Conservation (phyloP, 169 alveolate genomes). For the Babesia sp. region DNA sequence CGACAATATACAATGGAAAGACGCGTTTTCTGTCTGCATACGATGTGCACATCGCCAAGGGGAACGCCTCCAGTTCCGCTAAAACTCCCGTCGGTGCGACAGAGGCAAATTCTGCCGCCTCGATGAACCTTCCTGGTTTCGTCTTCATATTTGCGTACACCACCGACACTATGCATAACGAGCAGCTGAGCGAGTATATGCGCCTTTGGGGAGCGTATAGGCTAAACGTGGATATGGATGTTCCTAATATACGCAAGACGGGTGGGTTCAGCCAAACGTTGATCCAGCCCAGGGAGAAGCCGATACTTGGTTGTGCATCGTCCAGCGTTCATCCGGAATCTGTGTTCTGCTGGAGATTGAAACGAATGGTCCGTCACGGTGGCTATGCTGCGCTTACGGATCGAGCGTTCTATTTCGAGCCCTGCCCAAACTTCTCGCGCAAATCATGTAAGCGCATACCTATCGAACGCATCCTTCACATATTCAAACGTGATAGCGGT, state of each 20-base stretch:
- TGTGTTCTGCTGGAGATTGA: slow-evolving; percentile 76
- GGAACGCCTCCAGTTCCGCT: slow-evolving; percentile 1
- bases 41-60: slow-evolving; percentile 32
- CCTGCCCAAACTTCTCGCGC: slow-evolving; percentile 81
- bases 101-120: neutral
- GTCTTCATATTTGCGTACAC: slow-evolving; percentile 46
- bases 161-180: slow-evolving; percentile 48
- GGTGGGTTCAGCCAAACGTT: slow-evolving; percentile 64
- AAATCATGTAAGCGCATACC: slow-evolving; percentile 77
- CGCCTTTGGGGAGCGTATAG: slow-evolving; percentile 24
- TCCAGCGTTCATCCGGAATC: slow-evolving; percentile 54
- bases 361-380: slow-evolving; percentile 77
- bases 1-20: slow-evolving; percentile 69
- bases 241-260: slow-evolving; percentile 14
- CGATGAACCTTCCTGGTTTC: slow-evolving; percentile 46
- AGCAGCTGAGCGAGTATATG: slow-evolving; percentile 31
- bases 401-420: slow-evolving; percentile 78
- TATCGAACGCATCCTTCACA: slow-evolving; percentile 68
- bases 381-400: slow-evolving; percentile 79
- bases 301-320: slow-evolving; percentile 56
- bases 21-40: slow-evolving; percentile 75
- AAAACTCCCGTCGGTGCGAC: neutral
- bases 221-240: slow-evolving; percentile 25
- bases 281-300: slow-evolving; percentile 68
- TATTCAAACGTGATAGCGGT: slow-evolving; percentile 78